Evolutionary conservation across 495 filamentous ascomycete species (phyloP).

Genomic region (Penicillium lividum): DNA sequence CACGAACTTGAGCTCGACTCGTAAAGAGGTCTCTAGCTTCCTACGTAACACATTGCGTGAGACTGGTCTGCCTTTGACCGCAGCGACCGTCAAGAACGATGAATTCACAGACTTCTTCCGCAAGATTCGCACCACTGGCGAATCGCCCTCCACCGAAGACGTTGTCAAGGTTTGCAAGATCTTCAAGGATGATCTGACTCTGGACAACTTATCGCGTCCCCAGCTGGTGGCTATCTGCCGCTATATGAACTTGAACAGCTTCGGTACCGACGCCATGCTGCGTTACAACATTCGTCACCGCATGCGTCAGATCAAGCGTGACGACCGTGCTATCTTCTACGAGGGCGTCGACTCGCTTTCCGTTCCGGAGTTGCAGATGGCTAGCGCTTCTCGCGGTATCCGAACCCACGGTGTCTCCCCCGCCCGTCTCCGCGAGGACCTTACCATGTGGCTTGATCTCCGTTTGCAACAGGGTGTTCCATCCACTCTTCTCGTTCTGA

Average conservation of each 20-base stretch:
- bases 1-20: constrained; percentile 74
- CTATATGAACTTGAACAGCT: constrained; percentile 96
- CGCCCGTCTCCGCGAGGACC: constrained; percentile 81
- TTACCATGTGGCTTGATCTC: constrained; percentile 93
- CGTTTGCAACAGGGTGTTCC: constrained; percentile 90
- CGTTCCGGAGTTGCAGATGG: constrained; percentile 90
- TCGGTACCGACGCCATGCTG: constrained; percentile 94
- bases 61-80: constrained; percentile 84
- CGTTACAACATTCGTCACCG: constrained; percentile 97
- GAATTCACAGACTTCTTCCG: constrained; percentile 98
- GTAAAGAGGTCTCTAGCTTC: constrained; percentile 93
- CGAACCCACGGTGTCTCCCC: constrained; percentile 90
- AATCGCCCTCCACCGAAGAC: constrained; percentile 81
- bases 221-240: constrained; percentile 97
- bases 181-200: constrained; percentile 96
- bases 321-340: constrained; percentile 91
- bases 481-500: constrained; percentile 90
- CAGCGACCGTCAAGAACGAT: constrained; percentile 83
- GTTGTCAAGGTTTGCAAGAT: constrained; percentile 99
- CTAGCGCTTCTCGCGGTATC: constrained; percentile 86
- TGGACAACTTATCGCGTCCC: constrained; percentile 94
- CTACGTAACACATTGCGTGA: constrained; percentile 88
- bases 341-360: constrained; percentile 93
- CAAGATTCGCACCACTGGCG: constrained; percentile 90
- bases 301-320: constrained; percentile 98